Conservation (phyloP, 2,329 filamentous ascomycete species). For the Cladophialophora immunda region DNA sequence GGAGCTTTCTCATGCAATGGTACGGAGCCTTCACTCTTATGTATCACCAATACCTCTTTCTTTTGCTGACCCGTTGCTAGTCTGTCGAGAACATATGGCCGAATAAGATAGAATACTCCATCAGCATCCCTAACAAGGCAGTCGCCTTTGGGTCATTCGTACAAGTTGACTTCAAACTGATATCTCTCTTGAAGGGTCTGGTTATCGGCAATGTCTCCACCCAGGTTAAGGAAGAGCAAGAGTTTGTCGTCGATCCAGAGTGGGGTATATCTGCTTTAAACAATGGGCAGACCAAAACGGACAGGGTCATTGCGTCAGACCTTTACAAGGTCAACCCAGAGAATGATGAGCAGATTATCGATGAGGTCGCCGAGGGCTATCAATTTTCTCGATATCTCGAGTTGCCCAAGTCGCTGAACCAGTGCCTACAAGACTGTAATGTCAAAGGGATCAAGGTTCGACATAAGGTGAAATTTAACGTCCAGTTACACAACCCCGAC, state of each 20-base stretch:
- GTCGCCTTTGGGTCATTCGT: constrained; percentile 92
- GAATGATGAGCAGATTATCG: constrained; percentile 61
- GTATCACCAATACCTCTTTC: constrained; percentile 3
- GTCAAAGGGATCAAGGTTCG: constrained; percentile 88
- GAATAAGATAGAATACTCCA: constrained; percentile 96
- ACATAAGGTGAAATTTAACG: constrained; percentile 90
- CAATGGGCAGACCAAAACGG: constrained; percentile 59
- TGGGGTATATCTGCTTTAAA: constrained; percentile 42
- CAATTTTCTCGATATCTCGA: constrained; percentile 68
- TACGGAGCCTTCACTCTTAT: constrained; percentile 42
- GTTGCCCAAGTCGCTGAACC: constrained; percentile 80
- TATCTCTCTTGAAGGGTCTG: constrained; percentile 87
- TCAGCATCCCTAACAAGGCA: constrained; percentile 91
- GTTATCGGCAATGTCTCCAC: constrained; percentile 83
- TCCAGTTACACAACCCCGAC: constrained; percentile 93
- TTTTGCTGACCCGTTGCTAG: constrained; percentile 44
- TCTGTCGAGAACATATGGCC: constrained; percentile 96
- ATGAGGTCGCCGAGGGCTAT: constrained; percentile 69
- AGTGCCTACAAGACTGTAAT: constrained; percentile 89
- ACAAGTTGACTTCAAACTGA: constrained; percentile 83
- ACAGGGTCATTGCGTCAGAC: constrained; percentile 71
- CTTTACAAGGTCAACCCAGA: constrained; percentile 76
- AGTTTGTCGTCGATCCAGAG: constrained; percentile 65
- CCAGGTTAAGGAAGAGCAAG: constrained; percentile 80
- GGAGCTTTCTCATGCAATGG: constrained; percentile 86